These are phyloP conservation scores for Rubia occidens DNA, from an alignment of 305 asterid species.

Conservation along the genomic window DNA sequence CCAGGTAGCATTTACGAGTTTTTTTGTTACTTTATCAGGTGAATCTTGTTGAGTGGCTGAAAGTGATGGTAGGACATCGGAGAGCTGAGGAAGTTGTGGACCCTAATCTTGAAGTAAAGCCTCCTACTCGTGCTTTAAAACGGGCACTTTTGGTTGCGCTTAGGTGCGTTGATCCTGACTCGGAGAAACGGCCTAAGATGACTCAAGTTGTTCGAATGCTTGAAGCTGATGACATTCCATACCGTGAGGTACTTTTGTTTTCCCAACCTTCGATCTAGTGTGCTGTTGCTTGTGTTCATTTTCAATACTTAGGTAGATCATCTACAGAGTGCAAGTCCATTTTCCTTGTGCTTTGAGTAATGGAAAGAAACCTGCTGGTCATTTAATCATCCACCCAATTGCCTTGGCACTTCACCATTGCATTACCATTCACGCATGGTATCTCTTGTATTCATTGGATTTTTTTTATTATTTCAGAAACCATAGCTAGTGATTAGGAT, in stretches of 20 bases:
- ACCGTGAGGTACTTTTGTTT: conserved; percentile 49
- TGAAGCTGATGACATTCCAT: conserved; percentile 74
- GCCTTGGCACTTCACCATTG: not conserved
- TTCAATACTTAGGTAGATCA: not conserved
- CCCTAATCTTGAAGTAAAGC: conserved; percentile 62
- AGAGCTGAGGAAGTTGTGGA: conserved; percentile 95
- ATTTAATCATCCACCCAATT: not conserved
- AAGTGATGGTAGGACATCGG: conserved; percentile 84
- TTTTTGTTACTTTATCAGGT: conserved; percentile 40
- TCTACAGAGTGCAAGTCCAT: not conserved
- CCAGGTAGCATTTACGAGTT: conserved; percentile 5
- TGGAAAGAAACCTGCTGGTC: not conserved
- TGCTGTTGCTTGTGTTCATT: conserved; percentile 2
- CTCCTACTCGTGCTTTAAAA: conserved; percentile 67
- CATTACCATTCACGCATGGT: not conserved
- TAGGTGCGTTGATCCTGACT: conserved; percentile 91
- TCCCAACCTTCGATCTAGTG: conserved; percentile 6
- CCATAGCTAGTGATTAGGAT: not conserved
- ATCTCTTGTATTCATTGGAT: not conserved
- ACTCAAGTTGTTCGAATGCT: conserved; percentile 89
- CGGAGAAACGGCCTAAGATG: conserved; percentile 92
- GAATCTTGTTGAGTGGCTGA: conserved; percentile 96
- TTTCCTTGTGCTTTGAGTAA: not conserved
- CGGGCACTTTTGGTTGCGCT: conserved; percentile 85
- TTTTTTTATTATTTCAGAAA: not conserved